Percentiles rank a stretch among this genome's conserved stretches.
These are phyloP conservation scores for Microcera coccophila DNA, from an alignment of 2,329 filamentous ascomycete genomes.

Conservation along the genomic window DNA sequence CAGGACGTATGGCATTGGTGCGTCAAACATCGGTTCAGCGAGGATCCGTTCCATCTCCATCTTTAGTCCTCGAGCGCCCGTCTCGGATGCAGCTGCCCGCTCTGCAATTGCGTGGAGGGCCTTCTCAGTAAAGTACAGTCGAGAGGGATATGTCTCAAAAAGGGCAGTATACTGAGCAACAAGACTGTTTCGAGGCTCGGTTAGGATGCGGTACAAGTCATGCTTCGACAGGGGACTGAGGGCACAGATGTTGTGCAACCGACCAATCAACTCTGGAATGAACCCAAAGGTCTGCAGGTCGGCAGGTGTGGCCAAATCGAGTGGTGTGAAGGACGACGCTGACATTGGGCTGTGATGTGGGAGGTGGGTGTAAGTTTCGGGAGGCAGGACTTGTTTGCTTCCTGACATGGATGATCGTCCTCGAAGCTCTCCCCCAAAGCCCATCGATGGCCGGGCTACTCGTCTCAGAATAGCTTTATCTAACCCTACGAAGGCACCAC, in stretches of 20 bases:
- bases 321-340: conserved; percentile 46
- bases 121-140: conserved; percentile 76
- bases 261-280: conserved; percentile 93
- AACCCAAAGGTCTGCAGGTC: conserved; percentile 84
- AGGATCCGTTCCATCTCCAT: conserved; percentile 78
- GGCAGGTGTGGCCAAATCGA: conserved; percentile 70
- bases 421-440: conserved; percentile 82
- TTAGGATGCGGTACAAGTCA: conserved; percentile 80
- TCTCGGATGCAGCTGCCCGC: conserved; percentile 56
- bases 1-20: conserved; percentile 70
- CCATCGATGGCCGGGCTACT: conserved; percentile 81
- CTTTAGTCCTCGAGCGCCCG: conserved; percentile 74
- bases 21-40: conserved; percentile 77
- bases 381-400: conserved; percentile 58
- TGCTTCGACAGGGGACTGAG: conserved; percentile 67
- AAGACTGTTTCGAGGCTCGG: conserved; percentile 85
- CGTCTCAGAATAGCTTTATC: conserved; percentile 84
- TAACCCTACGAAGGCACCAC: conserved; percentile 88
- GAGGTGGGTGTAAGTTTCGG: conserved; percentile 54
- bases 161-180: conserved; percentile 85
- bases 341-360: conserved; percentile 48
- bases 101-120: conserved; percentile 79
- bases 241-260: conserved; percentile 84
- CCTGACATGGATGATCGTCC: conserved; percentile 46
- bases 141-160: conserved; percentile 75